A percentile compares a stretch with the other conserved stretches of the same genome.
Evolutionary conservation across 2,329 filamentous ascomycete genomes (phyloP).

Genomic region (Ophiostoma quercus): DNA sequence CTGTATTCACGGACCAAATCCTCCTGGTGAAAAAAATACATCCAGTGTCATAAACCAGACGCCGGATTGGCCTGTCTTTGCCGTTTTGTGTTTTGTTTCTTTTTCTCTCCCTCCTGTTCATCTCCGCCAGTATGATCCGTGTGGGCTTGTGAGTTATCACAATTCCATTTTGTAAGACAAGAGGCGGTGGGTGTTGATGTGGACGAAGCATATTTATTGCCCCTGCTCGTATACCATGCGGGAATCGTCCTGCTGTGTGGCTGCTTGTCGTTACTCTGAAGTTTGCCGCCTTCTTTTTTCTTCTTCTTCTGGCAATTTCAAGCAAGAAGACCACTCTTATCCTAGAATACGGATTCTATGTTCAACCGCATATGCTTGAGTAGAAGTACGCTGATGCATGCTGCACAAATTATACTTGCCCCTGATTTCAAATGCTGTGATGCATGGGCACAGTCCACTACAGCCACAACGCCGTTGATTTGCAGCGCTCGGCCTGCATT

Average conservation of each 20-base stretch:
- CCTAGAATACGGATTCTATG: not conserved
- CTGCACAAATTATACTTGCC: not conserved
- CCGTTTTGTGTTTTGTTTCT: not conserved
- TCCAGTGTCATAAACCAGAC: not conserved
- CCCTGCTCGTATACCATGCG: not conserved
- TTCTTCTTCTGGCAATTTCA: not conserved
- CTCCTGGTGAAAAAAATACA: not conserved
- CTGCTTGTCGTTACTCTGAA: not conserved
- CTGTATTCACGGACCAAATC: not conserved
- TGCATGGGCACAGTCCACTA: not conserved
- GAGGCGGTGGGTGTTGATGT: slow-evolving; percentile 10
- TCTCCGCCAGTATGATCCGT: not conserved
- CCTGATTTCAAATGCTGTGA: not conserved
- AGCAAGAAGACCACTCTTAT: not conserved
- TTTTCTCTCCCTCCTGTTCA: not conserved
- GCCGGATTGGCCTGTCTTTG: not conserved
- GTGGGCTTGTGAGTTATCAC: slow-evolving; percentile 13
- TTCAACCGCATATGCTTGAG: not conserved
- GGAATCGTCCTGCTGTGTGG: not conserved
- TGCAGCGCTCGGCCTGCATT: not conserved
- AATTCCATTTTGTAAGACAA: not conserved
- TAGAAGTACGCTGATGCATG: not conserved
- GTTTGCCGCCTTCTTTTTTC: not conserved
- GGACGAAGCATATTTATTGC: not conserved
- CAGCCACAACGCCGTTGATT: not conserved